These are phyloP conservation scores for Coniochaeta ligniaria DNA, from an alignment of 2,329 filamentous ascomycete genomes.

Conservation along the genomic window DNA sequence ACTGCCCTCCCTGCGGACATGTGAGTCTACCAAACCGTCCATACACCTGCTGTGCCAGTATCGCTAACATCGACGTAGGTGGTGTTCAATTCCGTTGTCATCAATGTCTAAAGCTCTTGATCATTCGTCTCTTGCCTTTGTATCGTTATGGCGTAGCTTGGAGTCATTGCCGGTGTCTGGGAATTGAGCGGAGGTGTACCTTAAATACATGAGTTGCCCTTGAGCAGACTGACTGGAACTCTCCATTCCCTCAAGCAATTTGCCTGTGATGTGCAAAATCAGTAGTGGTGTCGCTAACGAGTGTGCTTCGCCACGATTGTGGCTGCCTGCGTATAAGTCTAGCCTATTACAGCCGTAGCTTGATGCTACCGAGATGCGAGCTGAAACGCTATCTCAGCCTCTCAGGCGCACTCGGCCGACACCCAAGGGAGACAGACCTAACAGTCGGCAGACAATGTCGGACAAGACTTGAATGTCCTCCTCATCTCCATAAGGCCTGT, in stretches of 20 bases:
- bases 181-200: neutral
- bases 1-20: constrained; percentile 16
- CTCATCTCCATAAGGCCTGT: neutral
- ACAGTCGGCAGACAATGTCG: neutral
- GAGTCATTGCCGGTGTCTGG: neutral
- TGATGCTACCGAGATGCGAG: neutral
- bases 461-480: neutral
- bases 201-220: neutral
- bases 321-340: neutral
- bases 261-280: neutral
- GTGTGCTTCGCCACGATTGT: neutral
- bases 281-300: neutral
- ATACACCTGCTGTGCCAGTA: neutral
- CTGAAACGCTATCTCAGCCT: neutral
- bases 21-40: constrained; percentile 11
- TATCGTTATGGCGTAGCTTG: neutral
- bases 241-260: neutral
- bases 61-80: neutral
- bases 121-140: neutral
- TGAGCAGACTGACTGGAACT: neutral
- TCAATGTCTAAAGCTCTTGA: neutral
- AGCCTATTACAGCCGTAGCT: neutral
- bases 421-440: neutral
- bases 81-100: constrained; percentile 1
- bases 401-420: neutral